Conservation (phyloP, 2,329 filamentous ascomycete species). For the Neopestalotiopsis sp. region DNA sequence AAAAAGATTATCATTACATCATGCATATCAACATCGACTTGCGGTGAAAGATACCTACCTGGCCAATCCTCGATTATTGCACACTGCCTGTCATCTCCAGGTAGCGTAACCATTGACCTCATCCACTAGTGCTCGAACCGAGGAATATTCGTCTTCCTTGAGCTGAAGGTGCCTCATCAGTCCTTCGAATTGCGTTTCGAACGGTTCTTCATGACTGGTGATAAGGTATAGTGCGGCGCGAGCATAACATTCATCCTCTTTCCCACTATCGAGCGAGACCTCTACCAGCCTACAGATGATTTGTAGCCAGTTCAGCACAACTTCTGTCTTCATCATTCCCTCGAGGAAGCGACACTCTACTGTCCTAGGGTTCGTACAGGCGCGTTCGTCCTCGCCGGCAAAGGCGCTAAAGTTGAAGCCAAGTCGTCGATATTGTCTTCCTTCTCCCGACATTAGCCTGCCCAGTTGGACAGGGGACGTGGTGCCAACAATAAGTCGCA, state of each 20-base stretch:
- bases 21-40: too few relatives aligned
- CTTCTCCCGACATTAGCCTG: slow-evolving; percentile 40
- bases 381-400: slow-evolving; percentile 41
- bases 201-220: background rate
- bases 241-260: slow-evolving; percentile 11
- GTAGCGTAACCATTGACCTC: slow-evolving; percentile 4
- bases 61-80: background rate
- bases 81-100: background rate
- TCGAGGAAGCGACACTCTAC: slow-evolving; percentile 47
- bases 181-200: slow-evolving; percentile 4
- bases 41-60: background rate
- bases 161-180: slow-evolving; percentile 18
- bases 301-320: slow-evolving; percentile 41
- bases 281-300: slow-evolving; percentile 40
- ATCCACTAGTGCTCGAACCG: slow-evolving; percentile 8
- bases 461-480: slow-evolving; percentile 38
- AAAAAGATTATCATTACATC: background rate
- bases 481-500: slow-evolving; percentile 37
- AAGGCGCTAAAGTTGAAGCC: slow-evolving; percentile 49
- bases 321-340: slow-evolving; percentile 34
- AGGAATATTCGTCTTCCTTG: slow-evolving; percentile 5
- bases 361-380: slow-evolving; percentile 40
- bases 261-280: slow-evolving; percentile 26
- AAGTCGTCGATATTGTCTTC: slow-evolving; percentile 40
- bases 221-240: background rate